phyloP scores from a whole-genome alignment of 257 asterid species.

The Jacaranda mimosifolia region DNA sequence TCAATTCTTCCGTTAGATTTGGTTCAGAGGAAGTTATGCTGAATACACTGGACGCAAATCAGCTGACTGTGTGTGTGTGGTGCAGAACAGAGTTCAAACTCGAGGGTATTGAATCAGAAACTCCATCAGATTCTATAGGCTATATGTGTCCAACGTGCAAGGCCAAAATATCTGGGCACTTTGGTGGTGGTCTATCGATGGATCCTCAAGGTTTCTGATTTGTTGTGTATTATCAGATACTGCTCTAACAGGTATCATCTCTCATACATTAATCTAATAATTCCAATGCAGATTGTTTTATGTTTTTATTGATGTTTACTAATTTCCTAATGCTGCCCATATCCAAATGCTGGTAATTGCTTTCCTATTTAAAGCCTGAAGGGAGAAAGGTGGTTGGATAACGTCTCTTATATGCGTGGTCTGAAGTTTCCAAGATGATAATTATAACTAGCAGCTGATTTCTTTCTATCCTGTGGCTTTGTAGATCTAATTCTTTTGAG shows the following conservation, averaged over 20 bases:
- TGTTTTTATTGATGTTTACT: background rate
- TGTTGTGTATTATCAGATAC: conserved; percentile 18
- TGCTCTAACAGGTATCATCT: conserved; percentile 37
- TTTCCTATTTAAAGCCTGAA: background rate
- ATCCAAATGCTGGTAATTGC: background rate
- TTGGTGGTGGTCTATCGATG: conserved; percentile 65
- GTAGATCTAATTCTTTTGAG: conserved; percentile 36
- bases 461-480: conserved; percentile 15
- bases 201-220: conserved; percentile 60
- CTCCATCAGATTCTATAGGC: conserved; percentile 91
- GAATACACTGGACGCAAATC: conserved; percentile 52
- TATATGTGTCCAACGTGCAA: conserved; percentile 98
- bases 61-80: conserved; percentile 94
- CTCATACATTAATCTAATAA: conserved; percentile 10
- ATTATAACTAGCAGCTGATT: conserved; percentile 13
- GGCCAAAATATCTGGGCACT: conserved; percentile 88
- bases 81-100: conserved; percentile 89
- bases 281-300: conserved; percentile 1
- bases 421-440: background rate
- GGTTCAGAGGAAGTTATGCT: conserved; percentile 63
- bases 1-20: conserved; percentile 65
- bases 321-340: background rate
- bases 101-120: conserved; percentile 79
- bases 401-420: no score
- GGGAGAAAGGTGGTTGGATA: background rate